Evolutionary conservation across 805 yeast species (phyloP).

Genomic region (Priceomyces medius): DNA sequence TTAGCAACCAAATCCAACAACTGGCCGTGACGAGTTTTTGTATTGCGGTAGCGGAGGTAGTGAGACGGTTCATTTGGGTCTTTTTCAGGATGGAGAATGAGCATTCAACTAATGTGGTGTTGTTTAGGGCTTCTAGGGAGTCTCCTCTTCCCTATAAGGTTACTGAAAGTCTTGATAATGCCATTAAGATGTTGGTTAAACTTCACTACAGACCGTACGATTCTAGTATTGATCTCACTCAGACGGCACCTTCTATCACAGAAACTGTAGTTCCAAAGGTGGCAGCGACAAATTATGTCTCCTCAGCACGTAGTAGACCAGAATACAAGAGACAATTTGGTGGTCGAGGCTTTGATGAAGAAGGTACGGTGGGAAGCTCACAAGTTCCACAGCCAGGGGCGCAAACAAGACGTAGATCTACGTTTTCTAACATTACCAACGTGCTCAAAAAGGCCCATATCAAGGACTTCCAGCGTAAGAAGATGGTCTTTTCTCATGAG

Average conservation of each 20-base stretch:
- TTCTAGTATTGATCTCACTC: neutral
- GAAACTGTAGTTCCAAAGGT: neutral
- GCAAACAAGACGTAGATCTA: slow-evolving; percentile 23
- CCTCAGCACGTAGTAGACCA: slow-evolving; percentile 3
- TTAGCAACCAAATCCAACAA: slow-evolving; percentile 75
- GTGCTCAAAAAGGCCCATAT: slow-evolving; percentile 75
- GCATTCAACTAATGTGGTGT: slow-evolving; percentile 84
- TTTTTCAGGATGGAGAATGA: slow-evolving; percentile 94
- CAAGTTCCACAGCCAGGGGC: neutral
- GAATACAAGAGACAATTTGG: neutral
- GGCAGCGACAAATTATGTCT: neutral
- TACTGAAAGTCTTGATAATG: slow-evolving; percentile 31
- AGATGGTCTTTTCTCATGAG: slow-evolving; percentile 26
- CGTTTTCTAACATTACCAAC: slow-evolving; percentile 47
- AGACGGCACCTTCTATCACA: neutral
- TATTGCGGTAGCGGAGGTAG: slow-evolving; percentile 77
- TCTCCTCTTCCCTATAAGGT: slow-evolving; percentile 77
- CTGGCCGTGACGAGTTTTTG: slow-evolving; percentile 83
- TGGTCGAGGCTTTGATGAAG: neutral
- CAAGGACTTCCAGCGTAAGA: slow-evolving; percentile 78
- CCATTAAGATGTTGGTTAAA: slow-evolving; percentile 36
- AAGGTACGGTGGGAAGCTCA: slow-evolving; percentile 3
- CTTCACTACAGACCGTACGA: slow-evolving; percentile 22
- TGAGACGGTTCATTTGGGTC: slow-evolving; percentile 87
- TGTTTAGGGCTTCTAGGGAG: slow-evolving; percentile 86